phyloP scores from a whole-genome alignment of 2,329 filamentous ascomycete genomes.

The Calonectria leucothoes region DNA sequence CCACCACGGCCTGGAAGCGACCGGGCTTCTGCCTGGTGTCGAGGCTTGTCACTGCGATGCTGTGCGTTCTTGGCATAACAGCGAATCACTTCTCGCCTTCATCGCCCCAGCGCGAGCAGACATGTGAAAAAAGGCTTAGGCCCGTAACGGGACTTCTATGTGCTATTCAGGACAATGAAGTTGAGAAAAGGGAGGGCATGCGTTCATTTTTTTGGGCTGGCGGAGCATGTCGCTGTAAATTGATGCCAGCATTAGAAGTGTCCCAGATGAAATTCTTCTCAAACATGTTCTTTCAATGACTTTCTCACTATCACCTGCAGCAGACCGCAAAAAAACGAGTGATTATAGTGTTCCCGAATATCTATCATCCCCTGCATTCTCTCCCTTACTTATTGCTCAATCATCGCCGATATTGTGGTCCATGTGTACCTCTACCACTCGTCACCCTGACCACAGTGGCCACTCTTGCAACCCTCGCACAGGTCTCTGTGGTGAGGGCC shows the following conservation, averaged over 20 bases:
- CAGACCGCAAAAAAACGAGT: background rate
- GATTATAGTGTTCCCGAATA: background rate
- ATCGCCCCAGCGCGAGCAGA: too few species aligned
- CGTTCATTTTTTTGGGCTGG: too few species aligned
- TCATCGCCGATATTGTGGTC: background rate
- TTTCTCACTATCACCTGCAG: background rate
- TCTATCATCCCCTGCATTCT: background rate
- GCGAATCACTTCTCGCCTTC: too few species aligned
- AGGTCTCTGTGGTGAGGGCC: conserved; percentile 39
- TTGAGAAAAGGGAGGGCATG: too few species aligned
- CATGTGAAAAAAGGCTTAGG: too few species aligned
- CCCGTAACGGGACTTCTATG: too few species aligned
- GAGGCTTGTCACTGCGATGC: too few species aligned
- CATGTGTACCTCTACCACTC: background rate
- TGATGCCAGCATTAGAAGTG: background rate
- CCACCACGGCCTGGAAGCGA: too few species aligned
- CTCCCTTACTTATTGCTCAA: background rate
- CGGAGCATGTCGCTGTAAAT: too few species aligned
- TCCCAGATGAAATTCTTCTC: background rate
- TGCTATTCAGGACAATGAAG: too few species aligned
- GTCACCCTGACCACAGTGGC: conserved; percentile 37
- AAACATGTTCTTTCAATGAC: background rate
- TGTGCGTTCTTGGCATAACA: too few species aligned
- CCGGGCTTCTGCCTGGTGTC: too few species aligned
- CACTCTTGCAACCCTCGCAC: conserved; percentile 52